Evolutionary conservation across 306 rosid genomes (phyloP).

Genomic region (Malus sylvestris): DNA sequence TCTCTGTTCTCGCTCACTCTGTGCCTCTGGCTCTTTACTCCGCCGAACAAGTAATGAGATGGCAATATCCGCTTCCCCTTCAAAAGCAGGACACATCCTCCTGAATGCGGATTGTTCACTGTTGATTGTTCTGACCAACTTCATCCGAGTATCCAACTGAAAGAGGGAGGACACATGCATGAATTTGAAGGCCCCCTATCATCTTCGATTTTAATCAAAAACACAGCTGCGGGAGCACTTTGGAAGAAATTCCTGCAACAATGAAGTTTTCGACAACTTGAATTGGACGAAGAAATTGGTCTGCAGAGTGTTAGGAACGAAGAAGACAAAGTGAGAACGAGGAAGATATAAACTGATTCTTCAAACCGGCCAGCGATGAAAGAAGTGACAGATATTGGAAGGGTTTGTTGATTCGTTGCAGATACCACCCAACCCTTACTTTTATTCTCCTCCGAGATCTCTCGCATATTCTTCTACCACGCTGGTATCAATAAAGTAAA

Average conservation of each 20-base stretch:
- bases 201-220: not conserved
- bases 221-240: not conserved
- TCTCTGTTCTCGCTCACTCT: not conserved
- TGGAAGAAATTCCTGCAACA: not conserved
- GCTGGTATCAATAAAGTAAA: not conserved
- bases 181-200: not conserved
- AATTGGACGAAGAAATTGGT: slow-evolving; percentile 16
- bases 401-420: slow-evolving; percentile 20
- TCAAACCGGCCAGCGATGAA: slow-evolving; percentile 21
- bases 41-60: no score
- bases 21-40: no score
- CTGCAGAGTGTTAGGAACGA: slow-evolving; percentile 3
- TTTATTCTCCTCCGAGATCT: slow-evolving; percentile 10
- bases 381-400: slow-evolving; percentile 27
- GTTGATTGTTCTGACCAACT: not conserved
- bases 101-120: not conserved
- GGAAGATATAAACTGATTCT: slow-evolving; percentile 25
- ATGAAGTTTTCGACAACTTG: not conserved
- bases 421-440: slow-evolving; percentile 22
- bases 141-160: not conserved
- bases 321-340: slow-evolving; percentile 7
- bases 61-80: not conserved
- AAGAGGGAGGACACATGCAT: not conserved
- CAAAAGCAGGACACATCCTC: not conserved
- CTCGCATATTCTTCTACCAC: not conserved